Conservation (phyloP, 1,284 basidiomycete genomes). For the Boletus mariae region DNA sequence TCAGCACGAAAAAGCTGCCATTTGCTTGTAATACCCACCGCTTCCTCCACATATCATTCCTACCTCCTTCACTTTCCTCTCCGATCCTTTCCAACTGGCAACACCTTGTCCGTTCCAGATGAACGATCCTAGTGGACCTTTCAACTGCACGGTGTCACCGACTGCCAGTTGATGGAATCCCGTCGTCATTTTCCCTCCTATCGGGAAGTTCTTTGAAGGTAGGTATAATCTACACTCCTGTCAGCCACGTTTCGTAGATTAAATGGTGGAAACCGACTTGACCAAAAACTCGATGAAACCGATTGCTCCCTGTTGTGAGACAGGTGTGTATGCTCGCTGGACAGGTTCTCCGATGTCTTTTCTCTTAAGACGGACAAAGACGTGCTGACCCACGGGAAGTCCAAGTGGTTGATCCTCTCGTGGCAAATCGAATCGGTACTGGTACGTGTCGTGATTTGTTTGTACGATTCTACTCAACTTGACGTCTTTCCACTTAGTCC, state of each 20-base stretch:
- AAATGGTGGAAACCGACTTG: constrained; percentile 38
- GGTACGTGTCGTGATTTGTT: constrained; percentile 47
- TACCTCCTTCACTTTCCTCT: constrained; percentile 41
- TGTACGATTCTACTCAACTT: constrained; percentile 40
- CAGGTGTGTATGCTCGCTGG: constrained; percentile 64
- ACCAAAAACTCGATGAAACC: constrained; percentile 56
- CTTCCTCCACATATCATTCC: constrained; percentile 62
- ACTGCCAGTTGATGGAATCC: constrained; percentile 48
- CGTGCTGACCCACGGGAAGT: constrained; percentile 63
- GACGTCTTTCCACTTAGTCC: constrained; percentile 52
- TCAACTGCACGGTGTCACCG: constrained; percentile 56
- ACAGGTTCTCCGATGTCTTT: constrained; percentile 46
- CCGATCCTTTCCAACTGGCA: constrained; percentile 36
- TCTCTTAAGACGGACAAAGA: constrained; percentile 48
- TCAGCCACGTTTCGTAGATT: constrained; percentile 2
- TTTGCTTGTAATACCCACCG: constrained; percentile 28
- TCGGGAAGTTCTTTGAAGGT: constrained; percentile 37
- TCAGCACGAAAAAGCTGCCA: neutral
- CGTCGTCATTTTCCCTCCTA: constrained; percentile 58
- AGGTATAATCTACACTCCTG: constrained; percentile 40
- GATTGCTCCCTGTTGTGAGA: constrained; percentile 42
- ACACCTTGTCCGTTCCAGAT: constrained; percentile 46
- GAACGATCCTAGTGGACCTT: constrained; percentile 64
- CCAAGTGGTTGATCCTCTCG: constrained; percentile 46
- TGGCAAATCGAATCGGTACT: constrained; percentile 55